Evolutionary conservation across 352 stramenopile genomes (phyloP).

Genomic region (Globisporangium abappressorium): DNA sequence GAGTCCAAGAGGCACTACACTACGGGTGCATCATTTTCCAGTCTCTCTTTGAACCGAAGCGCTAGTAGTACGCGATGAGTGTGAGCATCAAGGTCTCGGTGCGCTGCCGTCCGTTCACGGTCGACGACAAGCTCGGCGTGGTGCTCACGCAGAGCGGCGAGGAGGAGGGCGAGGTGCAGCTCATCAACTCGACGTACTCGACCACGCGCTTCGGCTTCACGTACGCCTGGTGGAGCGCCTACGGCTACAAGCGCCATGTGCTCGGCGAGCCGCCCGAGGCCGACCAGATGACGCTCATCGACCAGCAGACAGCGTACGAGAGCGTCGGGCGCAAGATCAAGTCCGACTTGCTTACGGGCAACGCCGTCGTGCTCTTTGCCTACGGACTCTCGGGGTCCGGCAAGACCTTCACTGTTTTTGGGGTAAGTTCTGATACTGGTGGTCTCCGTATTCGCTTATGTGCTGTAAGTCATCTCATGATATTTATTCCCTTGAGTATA

Average conservation of each 20-base stretch:
- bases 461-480: no score
- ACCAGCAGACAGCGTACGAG: slow-evolving; percentile 90
- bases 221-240: slow-evolving; percentile 93
- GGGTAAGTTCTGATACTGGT: slow-evolving; percentile 24
- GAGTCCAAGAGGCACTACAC: no score
- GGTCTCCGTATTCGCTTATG: no score
- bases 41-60: no score
- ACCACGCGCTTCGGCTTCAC: slow-evolving; percentile 92
- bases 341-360: slow-evolving; percentile 84
- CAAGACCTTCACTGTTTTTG: slow-evolving; percentile 95
- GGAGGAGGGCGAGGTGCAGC: slow-evolving; percentile 91
- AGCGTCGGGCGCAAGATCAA: slow-evolving; percentile 91
- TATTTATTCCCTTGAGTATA: no score
- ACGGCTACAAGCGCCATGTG: slow-evolving; percentile 90
- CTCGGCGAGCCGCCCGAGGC: slow-evolving; percentile 54
- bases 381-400: slow-evolving; percentile 91
- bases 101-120: slow-evolving; percentile 84
- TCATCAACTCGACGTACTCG: slow-evolving; percentile 92
- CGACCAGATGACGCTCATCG: slow-evolving; percentile 86
- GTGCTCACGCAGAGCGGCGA: slow-evolving; percentile 89
- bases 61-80: slow-evolving; percentile 42
- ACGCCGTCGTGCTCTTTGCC: slow-evolving; percentile 93
- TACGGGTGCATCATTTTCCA: no score
- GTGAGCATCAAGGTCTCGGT: slow-evolving; percentile 91
- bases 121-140: slow-evolving; percentile 90